phyloP scores from a whole-genome alignment of 1,139 yeast genomes.

The Suhomyces guaymorum region DNA sequence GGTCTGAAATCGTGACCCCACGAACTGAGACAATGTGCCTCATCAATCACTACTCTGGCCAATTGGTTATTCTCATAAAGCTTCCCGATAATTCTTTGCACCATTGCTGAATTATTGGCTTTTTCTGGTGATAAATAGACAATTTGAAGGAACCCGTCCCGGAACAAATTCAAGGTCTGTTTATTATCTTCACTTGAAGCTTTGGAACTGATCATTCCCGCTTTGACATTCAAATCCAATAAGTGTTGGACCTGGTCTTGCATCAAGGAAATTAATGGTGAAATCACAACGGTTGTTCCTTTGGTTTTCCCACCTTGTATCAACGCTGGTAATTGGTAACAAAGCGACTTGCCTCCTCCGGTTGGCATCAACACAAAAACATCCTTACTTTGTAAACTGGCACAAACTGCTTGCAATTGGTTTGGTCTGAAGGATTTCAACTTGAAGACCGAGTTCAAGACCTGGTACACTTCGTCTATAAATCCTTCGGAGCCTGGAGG shows the following conservation, averaged over 20 bases:
- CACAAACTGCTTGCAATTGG: constrained; percentile 83
- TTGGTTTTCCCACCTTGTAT: constrained; percentile 68
- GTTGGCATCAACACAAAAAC: constrained; percentile 98
- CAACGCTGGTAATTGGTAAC: constrained; percentile 94
- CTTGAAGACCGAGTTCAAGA: constrained; percentile 61
- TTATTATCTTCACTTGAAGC: constrained; percentile 65
- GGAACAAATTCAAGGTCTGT: constrained; percentile 61
- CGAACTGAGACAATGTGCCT: constrained; percentile 97
- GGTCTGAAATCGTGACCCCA: constrained; percentile 99
- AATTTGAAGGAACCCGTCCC: constrained; percentile 67
- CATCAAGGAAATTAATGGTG: constrained; percentile 95
- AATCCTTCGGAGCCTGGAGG: constrained; percentile 40
- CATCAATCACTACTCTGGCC: constrained; percentile 92
- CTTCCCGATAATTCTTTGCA: constrained; percentile 62
- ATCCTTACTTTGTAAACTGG: constrained; percentile 79
- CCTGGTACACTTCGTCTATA: constrained; percentile 58
- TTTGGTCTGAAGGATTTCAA: constrained; percentile 72
- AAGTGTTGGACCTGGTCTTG: constrained; percentile 94
- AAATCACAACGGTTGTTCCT: constrained; percentile 89
- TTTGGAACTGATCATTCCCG: constrained; percentile 87
- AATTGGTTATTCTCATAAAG: constrained; percentile 57
- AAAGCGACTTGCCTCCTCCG: constrained; percentile 96
- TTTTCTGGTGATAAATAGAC: constrained; percentile 95
- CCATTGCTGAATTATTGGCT: constrained; percentile 74
- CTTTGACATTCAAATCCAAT: constrained; percentile 62